These are phyloP conservation scores for Chiua virens DNA, from an alignment of 768 basidiomycete genomes.

Conservation along the genomic window DNA sequence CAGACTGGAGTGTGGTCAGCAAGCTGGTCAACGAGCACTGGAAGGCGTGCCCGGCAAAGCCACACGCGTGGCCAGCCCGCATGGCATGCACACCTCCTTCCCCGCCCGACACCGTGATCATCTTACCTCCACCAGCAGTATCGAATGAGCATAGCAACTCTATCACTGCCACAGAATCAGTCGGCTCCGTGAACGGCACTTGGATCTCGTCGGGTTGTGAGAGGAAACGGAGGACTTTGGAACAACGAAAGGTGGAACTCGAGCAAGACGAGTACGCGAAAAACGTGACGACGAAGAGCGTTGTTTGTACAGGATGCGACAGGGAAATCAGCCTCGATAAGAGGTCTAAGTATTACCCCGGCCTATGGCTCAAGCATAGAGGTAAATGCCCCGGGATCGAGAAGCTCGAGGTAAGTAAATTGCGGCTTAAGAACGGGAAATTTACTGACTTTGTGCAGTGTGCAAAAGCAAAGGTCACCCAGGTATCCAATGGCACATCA, in stretches of 20 bases:
- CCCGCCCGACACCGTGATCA: slow-evolving; percentile 10
- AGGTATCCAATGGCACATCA: neutral
- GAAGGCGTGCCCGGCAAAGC: slow-evolving; percentile 24
- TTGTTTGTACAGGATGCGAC: slow-evolving; percentile 29
- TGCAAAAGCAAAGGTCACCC: slow-evolving; percentile 1
- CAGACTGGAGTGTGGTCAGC: slow-evolving; percentile 26
- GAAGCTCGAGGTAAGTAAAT: slow-evolving; percentile 26
- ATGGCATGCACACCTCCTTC: slow-evolving; percentile 13
- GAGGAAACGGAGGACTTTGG: slow-evolving; percentile 29
- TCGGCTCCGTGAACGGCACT: neutral
- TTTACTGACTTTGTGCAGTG: slow-evolving; percentile 22
- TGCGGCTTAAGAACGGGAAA: neutral
- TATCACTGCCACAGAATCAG: neutral
- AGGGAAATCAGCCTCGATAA: slow-evolving; percentile 36
- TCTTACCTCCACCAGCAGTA: slow-evolving; percentile 4
- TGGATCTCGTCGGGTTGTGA: slow-evolving; percentile 22
- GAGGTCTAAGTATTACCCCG: slow-evolving; percentile 35
- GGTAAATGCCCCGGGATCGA: slow-evolving; percentile 27
- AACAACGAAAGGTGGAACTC: slow-evolving; percentile 26
- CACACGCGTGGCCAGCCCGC: slow-evolving; percentile 9
- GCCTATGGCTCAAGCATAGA: slow-evolving; percentile 35
- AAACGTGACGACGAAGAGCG: slow-evolving; percentile 25
- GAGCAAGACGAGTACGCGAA: slow-evolving; percentile 30
- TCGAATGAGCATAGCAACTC: slow-evolving; percentile 1
- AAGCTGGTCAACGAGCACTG: slow-evolving; percentile 29